Evolutionary conservation across 345 rosid genomes (phyloP).

Genomic region (Carallia brachiata): DNA sequence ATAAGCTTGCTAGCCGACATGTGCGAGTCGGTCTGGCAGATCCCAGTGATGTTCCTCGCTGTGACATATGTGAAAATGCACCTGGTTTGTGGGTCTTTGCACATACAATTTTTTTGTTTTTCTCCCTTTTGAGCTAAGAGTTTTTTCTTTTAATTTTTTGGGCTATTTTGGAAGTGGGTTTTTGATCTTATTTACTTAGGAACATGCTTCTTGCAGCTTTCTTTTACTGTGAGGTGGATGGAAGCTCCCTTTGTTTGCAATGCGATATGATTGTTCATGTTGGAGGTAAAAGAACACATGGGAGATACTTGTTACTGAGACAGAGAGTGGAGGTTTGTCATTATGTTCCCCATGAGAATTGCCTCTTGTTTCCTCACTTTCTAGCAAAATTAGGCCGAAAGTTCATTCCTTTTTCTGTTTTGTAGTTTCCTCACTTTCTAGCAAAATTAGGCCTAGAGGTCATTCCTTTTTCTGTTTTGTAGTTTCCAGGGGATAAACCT

Average conservation of each 20-base stretch:
- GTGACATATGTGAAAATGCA: conserved; percentile 82
- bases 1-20: conserved; percentile 84
- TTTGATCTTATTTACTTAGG: conserved; percentile 9
- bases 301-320: conserved; percentile 62
- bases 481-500: conserved; percentile 75
- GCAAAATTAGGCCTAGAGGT: neutral
- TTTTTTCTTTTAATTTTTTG: neutral
- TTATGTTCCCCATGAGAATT: neutral
- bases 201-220: conserved; percentile 48
- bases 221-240: conserved; percentile 85
- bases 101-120: neutral
- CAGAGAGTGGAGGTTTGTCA: conserved; percentile 68
- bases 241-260: conserved; percentile 78
- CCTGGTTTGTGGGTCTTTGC: conserved; percentile 46
- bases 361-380: neutral
- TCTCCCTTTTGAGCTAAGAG: neutral
- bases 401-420: neutral
- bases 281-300: conserved; percentile 76
- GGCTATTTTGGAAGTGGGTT: neutral
- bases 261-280: conserved; percentile 85
- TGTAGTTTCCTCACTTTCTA: neutral
- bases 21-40: conserved; percentile 67
- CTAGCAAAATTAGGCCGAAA: neutral
- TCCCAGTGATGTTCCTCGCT: conserved; percentile 65
- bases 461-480: conserved; percentile 6